These are phyloP conservation scores for Populus deltoides DNA, from an alignment of 345 rosid species.

Conservation along the genomic window DNA sequence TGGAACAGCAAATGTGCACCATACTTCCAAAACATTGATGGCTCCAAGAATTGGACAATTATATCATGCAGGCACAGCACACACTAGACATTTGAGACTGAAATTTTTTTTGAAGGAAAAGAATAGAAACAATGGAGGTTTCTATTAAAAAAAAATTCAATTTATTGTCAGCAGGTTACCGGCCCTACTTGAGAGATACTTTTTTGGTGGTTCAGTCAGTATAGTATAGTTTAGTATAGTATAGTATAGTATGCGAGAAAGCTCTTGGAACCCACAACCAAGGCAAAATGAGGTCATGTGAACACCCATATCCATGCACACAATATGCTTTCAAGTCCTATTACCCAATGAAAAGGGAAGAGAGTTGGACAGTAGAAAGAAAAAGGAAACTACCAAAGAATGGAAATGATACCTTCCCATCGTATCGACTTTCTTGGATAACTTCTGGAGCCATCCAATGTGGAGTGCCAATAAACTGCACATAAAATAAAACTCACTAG, in stretches of 20 bases:
- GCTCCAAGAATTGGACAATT: neutral
- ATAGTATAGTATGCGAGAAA: neutral
- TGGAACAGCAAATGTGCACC: neutral
- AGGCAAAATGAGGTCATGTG: neutral
- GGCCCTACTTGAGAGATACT: neutral
- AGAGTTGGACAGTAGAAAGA: neutral
- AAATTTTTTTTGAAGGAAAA: neutral
- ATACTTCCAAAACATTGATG: neutral
- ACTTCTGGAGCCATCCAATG: conserved; percentile 99
- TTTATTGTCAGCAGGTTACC: neutral
- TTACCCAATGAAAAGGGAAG: neutral
- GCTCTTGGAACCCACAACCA: conserved; percentile 5
- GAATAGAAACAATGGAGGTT: neutral
- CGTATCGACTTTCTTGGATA: conserved; percentile 98
- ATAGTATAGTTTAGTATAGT: too few relatives aligned
- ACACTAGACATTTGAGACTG: neutral
- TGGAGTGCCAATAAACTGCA: conserved; percentile 97
- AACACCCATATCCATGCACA: neutral
- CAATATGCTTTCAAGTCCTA: neutral
- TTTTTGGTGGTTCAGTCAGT: neutral
- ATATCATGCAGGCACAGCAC: neutral
- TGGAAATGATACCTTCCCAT: conserved; percentile 75
- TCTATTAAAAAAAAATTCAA: neutral
- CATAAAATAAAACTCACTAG: conserved; percentile 2
- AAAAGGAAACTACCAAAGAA: conserved; percentile 9